Conservation (phyloP, 139 green algal species). For the Closterium sp. region DNA sequence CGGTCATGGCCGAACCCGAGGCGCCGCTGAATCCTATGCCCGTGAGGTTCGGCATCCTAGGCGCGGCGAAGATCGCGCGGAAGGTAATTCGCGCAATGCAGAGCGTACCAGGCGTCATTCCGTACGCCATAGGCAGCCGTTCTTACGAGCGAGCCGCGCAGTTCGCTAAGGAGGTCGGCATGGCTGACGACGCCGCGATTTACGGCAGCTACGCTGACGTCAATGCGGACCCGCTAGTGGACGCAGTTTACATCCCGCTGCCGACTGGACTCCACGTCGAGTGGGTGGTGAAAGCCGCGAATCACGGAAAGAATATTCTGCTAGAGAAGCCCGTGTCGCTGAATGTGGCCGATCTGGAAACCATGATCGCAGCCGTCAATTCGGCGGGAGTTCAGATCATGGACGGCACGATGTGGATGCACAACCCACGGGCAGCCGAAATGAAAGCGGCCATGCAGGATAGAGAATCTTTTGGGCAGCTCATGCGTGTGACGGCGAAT, state of each 20-base stretch:
- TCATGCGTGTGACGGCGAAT: neutral
- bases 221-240: no score
- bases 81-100: slow-evolving; percentile 53
- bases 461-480: neutral
- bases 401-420: slow-evolving; percentile 43
- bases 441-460: no score
- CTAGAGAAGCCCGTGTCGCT: slow-evolving; percentile 62
- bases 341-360: slow-evolving; percentile 14
- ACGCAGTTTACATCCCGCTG: no score
- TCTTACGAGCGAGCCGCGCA: no score
- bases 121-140: slow-evolving; percentile 56
- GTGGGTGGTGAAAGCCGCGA: no score
- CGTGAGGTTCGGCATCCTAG: slow-evolving; percentile 51
- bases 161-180: no score
- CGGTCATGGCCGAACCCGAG: no score
- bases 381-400: slow-evolving; percentile 29
- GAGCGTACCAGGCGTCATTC: neutral
- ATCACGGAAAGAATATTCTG: no score
- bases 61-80: slow-evolving; percentile 54
- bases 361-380: slow-evolving; percentile 24
- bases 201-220: no score
- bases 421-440: no score
- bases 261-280: no score
- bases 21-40: neutral
- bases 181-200: no score